Base-by-base conservation (phyloP, 129 eudicot genomes). In the Helichrysum umbraculigerum region DNA sequence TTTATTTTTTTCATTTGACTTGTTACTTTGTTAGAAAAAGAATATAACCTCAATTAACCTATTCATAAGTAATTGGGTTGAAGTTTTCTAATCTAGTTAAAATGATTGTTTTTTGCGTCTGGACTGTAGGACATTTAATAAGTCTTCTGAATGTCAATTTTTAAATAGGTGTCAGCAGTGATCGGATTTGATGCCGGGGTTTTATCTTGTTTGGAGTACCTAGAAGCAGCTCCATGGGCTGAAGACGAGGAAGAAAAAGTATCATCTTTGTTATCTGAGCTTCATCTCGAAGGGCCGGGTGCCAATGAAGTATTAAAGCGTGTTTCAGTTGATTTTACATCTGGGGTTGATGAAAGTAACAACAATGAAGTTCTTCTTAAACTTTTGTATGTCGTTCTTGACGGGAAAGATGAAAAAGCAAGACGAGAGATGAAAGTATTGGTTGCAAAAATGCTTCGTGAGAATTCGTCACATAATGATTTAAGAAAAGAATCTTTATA, bases 191-290 rank as follows among this genome's bases (percentile, higher is more conserved):
- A 93, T 79, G 98, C 96, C n/a, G 97, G 97, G 7, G 97, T 93
- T 16, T 81, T 91, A 67, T 91, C 97, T 5, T 93, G 98, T 79
- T 89, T 93, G 87, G 98, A 90, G 86, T 93, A 90, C 82, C 78
- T 93, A 71, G 98, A 93, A 82, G 98, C 97, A 32, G 98, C 97
- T 37, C 98, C 98, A 67, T 93, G 98, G 98, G 90, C 93, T 0
- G 97, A 93, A 76, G 97, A 91, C 42, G 98, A 91, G 52, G 98
- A 93, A 85, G 96, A 91, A 81, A 93, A 91, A 59, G 97, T 93
- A 67, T 81, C 96, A 66, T 87, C 98, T 44, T 82, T 91, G 37
- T 75, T 93, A 73, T 85, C 96, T 4, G 96, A 93, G 85, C 92
- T 93, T 66, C 88, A 81, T 11, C 93, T 93, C 4, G 96, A 93